Evolutionary conservation across 192 early-diverging fungal species (phyloP).

Genomic region (Spizellomyces punctatus): DNA sequence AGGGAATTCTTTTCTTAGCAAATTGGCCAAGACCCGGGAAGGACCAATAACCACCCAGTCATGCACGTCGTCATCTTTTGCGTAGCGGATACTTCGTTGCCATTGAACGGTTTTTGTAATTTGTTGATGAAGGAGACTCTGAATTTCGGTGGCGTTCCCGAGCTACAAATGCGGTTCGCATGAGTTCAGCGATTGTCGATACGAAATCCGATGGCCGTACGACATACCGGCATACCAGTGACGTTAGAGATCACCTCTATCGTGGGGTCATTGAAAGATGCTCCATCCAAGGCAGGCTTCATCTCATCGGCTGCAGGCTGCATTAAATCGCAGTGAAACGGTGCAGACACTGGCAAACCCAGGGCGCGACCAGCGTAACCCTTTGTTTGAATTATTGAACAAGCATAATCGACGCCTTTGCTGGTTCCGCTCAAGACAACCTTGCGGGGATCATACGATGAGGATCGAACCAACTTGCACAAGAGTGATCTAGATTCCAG

Average conservation of each 20-base stretch:
- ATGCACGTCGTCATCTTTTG: slow-evolving; percentile 76
- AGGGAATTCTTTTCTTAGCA: slow-evolving; percentile 85
- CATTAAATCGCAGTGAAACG: slow-evolving; percentile 96
- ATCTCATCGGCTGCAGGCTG: slow-evolving; percentile 78
- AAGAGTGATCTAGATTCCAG: background rate
- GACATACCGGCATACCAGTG: slow-evolving; percentile 75
- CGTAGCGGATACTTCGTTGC: slow-evolving; percentile 80
- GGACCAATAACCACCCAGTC: slow-evolving; percentile 90
- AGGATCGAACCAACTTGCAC: background rate
- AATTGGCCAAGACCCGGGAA: slow-evolving; percentile 83
- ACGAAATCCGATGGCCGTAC: background rate
- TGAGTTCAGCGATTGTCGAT: background rate
- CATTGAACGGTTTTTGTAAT: slow-evolving; percentile 88
- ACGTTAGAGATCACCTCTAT: slow-evolving; percentile 94
- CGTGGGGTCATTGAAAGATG: slow-evolving; percentile 71
- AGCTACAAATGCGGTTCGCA: slow-evolving; percentile 29
- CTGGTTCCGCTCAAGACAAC: slow-evolving; percentile 90
- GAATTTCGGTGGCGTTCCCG: slow-evolving; percentile 61
- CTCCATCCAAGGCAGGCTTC: slow-evolving; percentile 66
- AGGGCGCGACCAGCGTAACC: slow-evolving; percentile 86
- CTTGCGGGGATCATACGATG: slow-evolving; percentile 41
- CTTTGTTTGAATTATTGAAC: slow-evolving; percentile 74
- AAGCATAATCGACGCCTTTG: slow-evolving; percentile 83
- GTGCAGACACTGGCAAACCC: slow-evolving; percentile 91
- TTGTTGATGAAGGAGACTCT: slow-evolving; percentile 70